Evolutionary conservation across 257 asterid species (phyloP), one percentile per base, ranked within the genome.

Genomic region (Handroanthus guayacan): DNA sequence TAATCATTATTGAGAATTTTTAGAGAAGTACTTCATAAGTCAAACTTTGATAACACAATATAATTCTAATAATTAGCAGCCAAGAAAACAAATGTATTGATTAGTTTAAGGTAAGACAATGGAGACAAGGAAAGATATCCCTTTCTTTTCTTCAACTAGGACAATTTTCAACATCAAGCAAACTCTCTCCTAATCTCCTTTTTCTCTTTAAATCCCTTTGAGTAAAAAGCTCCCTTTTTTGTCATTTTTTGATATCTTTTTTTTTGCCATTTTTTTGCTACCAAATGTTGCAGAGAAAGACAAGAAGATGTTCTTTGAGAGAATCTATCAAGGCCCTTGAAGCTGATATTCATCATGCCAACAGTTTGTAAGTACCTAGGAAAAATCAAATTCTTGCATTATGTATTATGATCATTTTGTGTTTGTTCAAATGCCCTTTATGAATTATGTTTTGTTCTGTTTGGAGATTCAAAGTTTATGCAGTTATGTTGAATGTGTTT

Each of bases 301-400:
- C 72, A 54, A 72, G 80, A 39, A 85, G 82, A 44, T 78, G 85
- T 84, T 87, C 92, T 52, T 75, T 86, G 47, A 84, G 86, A 81
- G 96, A 90, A 75, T 88, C 92, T 8, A 80, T 88, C 82, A 86
- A 90, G 70, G 79, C 87, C 76, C 84, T 88, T 69, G 93, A 90
- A 90, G 88, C 86, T 82, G 94, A 90, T 85, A 77, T 90, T 80
- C 89, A 82, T 74, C 90, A 90, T 84, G 96, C 96, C 84, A 90
- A 90, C 82, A 70, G 76, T 74, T 61, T 90, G 96, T 90, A 82
- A 85, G 86, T 80, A 25, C 38, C 39, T 36, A 13, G 6, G 51
- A 39, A 8, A 5, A 44, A 56, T 16, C 14, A 8, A 25, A 1
- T 9, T n/a, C 36, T 78, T 17, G n/a, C 12, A 31, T 43, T 41